Evolutionary conservation across 805 yeast genomes (phyloP), one percentile per base, ranked within the genome.

Genomic region (Brettanomyces anomalus): DNA sequence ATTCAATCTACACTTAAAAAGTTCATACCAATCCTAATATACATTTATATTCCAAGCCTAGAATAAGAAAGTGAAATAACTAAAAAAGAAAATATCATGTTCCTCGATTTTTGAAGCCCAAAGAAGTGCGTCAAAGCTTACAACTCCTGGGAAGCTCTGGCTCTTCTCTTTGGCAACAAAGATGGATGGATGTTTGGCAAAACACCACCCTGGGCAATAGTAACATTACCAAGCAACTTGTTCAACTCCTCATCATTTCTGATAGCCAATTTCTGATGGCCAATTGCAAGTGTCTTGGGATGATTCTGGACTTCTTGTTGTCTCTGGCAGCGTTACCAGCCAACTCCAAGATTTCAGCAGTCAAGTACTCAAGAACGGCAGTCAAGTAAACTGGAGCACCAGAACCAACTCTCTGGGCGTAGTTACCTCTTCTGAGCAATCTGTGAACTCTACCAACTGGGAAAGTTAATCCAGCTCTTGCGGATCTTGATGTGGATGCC

Each of bases 361-460:
- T 89, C 67, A 90, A 79, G 69, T 90, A 90, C 73, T 90, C 97
- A 61, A 90, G 77, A 46, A 90, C 97, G 44, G 97, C 95, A 56
- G 97, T 89, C 65, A 90, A 77, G 74, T 89, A 90, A 52, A 90
- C 90, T 73, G 97, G 97, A 61, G 97, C 97, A 81, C 96, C 96
- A 56, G 97, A 88, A 79, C 97, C 97, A 60, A 90, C 83, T 76
- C 97, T 83, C 75, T 89, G 95, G 64, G 97, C 95, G 76, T 90
- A 86, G 82, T 89, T 86, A 68, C 96, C 96, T 74, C 84, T 87
- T 81, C 95, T 86, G 64, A 90, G 74, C 59, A 89, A 78, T 75
- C 97, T 82, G 78, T 90, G 96, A 58, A 90, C 93, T 81, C 97
- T 89, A 71, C 97, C 97, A 56, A 90, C 97, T 75, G 97, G 97